Evolutionary conservation across 768 basidiomycete genomes (phyloP).

Genomic region (Imleria badia): DNA sequence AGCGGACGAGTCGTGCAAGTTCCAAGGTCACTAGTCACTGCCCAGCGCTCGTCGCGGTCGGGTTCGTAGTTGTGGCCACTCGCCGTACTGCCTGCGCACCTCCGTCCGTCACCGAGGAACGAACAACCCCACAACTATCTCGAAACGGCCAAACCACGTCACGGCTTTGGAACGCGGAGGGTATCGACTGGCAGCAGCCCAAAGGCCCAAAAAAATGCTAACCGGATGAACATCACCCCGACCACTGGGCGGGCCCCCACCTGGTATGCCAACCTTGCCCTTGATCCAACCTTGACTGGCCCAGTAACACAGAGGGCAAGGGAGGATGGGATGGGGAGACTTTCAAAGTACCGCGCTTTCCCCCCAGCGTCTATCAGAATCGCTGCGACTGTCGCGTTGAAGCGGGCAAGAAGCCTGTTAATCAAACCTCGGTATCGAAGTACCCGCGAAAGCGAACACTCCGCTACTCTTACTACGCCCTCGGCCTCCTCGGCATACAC

Average conservation of each 20-base stretch:
- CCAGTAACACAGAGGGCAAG: slow-evolving; percentile 84
- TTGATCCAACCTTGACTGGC: slow-evolving; percentile 82
- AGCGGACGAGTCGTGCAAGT: too few species aligned
- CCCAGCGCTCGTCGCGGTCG: too few species aligned
- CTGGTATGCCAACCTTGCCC: slow-evolving; percentile 71
- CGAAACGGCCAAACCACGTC: slow-evolving; percentile 19
- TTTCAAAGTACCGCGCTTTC: slow-evolving; percentile 95
- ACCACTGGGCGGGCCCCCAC: slow-evolving; percentile 70
- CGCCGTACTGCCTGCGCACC: background rate
- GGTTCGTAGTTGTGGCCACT: background rate
- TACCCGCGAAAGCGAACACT: too few species aligned
- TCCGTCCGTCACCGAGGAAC: background rate
- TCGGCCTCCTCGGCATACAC: too few species aligned
- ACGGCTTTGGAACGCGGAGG: slow-evolving; percentile 78
- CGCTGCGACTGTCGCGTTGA: slow-evolving; percentile 88
- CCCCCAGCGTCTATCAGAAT: slow-evolving; percentile 85
- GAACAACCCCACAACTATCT: background rate
- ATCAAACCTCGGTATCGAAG: too few species aligned
- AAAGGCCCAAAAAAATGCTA: slow-evolving; percentile 72
- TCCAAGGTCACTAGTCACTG: too few species aligned
- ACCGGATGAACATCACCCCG: slow-evolving; percentile 84
- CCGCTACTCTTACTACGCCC: too few species aligned
- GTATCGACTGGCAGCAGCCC: slow-evolving; percentile 98
- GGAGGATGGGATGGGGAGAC: slow-evolving; percentile 93
- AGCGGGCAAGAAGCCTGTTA: too few species aligned